These are phyloP conservation scores for Carex pumila DNA, from an alignment of 176 grass and related monocot genomes.

Conservation along the genomic window DNA sequence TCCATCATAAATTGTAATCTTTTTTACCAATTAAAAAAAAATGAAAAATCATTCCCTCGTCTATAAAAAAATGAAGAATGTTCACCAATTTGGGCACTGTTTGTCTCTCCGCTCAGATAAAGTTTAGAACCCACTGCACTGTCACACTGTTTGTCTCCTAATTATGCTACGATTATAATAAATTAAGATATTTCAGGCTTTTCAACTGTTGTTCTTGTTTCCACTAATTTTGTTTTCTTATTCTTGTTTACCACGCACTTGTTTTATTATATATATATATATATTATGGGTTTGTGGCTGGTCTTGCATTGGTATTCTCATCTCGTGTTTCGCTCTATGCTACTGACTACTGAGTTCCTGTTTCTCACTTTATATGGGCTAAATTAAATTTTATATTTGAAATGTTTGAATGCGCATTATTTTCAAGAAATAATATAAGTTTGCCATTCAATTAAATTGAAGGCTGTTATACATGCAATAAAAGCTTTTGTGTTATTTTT, in stretches of 20 bases:
- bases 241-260: not conserved
- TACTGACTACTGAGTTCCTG: not conserved
- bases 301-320: slow-evolving; percentile 18
- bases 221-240: slow-evolving; percentile 22
- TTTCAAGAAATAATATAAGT: slow-evolving; percentile 1
- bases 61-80: not conserved
- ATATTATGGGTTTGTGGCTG: slow-evolving; percentile 1
- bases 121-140: slow-evolving; percentile 2
- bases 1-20: not conserved
- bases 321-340: slow-evolving; percentile 12
- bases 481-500: not conserved
- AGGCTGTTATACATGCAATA: not conserved
- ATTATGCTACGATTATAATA: not conserved
- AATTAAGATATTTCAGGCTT: not conserved
- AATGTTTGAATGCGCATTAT: not conserved
- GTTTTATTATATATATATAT: not conserved
- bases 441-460: not conserved
- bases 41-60: not conserved
- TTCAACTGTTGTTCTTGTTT: not conserved
- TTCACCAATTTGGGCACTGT: not conserved
- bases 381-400: slow-evolving; percentile 2
- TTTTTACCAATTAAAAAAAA: not conserved
- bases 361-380: slow-evolving; percentile 16
- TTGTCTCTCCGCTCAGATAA: slow-evolving; percentile 3
- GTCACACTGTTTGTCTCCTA: slow-evolving; percentile 18